These are phyloP conservation scores for Salix arbutifolia DNA, from an alignment of 345 rosid genomes.

Conservation along the genomic window DNA sequence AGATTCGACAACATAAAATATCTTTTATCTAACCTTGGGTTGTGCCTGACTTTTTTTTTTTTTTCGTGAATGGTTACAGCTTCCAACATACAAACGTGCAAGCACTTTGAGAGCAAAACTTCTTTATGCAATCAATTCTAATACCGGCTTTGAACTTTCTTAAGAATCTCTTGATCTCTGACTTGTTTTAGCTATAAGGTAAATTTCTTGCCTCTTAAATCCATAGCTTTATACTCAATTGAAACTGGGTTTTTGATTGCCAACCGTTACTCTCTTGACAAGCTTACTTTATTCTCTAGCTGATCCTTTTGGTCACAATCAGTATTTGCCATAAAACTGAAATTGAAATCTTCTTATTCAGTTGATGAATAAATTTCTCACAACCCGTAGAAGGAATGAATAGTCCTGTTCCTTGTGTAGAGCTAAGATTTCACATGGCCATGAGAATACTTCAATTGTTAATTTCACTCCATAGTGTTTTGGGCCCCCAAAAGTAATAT, in stretches of 20 bases:
- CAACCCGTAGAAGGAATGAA: neutral
- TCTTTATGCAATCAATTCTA: slow-evolving; percentile 87
- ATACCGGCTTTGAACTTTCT: slow-evolving; percentile 97
- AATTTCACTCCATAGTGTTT: no score
- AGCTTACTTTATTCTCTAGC: no score
- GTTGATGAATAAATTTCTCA: neutral
- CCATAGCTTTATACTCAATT: neutral
- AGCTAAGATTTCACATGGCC: slow-evolving; percentile 1
- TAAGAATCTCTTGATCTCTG: slow-evolving; percentile 29
- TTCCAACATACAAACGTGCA: slow-evolving; percentile 86
- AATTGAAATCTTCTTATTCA: slow-evolving; percentile 10
- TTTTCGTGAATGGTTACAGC: slow-evolving; percentile 51
- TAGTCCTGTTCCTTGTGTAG: neutral
- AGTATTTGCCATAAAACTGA: neutral
- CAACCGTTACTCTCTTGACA: neutral
- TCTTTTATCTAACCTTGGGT: neutral
- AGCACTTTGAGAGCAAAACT: slow-evolving; percentile 88
- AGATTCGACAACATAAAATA: neutral
- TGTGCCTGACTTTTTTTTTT: slow-evolving; percentile 5
- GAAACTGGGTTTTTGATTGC: neutral
- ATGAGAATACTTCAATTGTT: neutral
- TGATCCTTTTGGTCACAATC: no score
- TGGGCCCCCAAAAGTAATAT: no score
- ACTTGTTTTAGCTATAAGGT: slow-evolving; percentile 13
- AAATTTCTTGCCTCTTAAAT: neutral